Evolutionary conservation across 2,329 filamentous ascomycete genomes (phyloP), one percentile per base, ranked within the genome.

Genomic region (Penicillium sp.): DNA sequence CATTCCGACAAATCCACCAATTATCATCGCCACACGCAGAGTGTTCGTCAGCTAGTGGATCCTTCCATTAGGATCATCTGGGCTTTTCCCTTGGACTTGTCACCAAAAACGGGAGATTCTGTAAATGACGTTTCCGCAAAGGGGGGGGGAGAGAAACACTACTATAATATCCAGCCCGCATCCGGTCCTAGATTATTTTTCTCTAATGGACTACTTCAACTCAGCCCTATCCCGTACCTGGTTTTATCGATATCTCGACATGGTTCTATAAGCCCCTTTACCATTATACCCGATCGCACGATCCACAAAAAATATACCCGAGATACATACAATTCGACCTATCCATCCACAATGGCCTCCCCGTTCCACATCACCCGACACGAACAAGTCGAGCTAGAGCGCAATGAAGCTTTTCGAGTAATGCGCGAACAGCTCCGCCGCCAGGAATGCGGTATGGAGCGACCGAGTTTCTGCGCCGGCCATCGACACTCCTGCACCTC

Each of bases 381-480:
- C 21, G 69, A 75, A 21, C 63, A 66, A 49, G 62, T 69, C 38
- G 68, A 69, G 21, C 56, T 76, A 56, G 69, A 70, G 49, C 67
- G 62, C 50, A 76, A 75, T 65, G 69, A 74, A 43, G 67, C 70
- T 23, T 77, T 77, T 50, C 62, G 58, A 19, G 64, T 68, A 7
- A 65, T 75, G 54, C 67, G 73, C 37, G 71, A 72, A 33, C 69
- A 72, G 46, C 61, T 76, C 38, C 67, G 66, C 50, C 71, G 73
- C 47, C 73, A 71, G 58, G 73, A 75, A 58, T 63, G 69, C 56
- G 73, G 69, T 40, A 72, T 70, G 62, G 65, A 72, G 52, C 66
- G 69, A 33, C 71, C 71, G 23, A 77, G 73, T 50, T 77, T 77
- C 62, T 77, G 75, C 51, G 58, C 69, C 19, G 62, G 61, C 51